Evolutionary conservation across 108 stramenopile genomes (phyloP), one percentile per base, ranked within the genome.

Genomic region (Nitzschia sp.): DNA sequence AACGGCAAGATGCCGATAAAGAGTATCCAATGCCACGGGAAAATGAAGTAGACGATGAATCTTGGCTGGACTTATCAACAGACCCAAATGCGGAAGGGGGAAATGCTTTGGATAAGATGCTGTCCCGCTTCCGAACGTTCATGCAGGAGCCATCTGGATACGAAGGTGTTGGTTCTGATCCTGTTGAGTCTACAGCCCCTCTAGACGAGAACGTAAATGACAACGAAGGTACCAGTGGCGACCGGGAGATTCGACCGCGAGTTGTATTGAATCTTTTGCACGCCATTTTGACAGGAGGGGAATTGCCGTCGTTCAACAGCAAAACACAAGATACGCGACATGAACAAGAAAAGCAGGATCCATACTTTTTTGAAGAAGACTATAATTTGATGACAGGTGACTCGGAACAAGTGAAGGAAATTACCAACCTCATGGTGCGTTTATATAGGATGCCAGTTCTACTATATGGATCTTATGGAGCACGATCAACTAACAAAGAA

Each of bases 261-360:
- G 61, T 69, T 26, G 85, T 87, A 73, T 66, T 90, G 41, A 83
- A 83, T 53, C 58, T 79, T 3, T 72, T 90, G 54, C 86, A 83
- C 53, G 41, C 60, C 8, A 78, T 80, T 37, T 59, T 90, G 20
- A 71, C 71, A 44, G 72, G 76, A 60, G 15, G 43, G 43, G 67
- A 73, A 48, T 22, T 42, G 11, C 12, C 67, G 10, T 63, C 57
- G 42, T 56, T 75, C 34, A 54, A 53, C 44, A 46, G 3, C 7
- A 46, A 25, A 10, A 34, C 41, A 19, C 17, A 61, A 54, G 38
- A 12, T 11, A 39, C 19, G 8, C 29, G 29, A 34, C 29, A 34
- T 34, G 29, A 34, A 34, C 29, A 34, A 34, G 29, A 34, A 34
- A 42, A 14, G 57, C 26, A 65, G 10, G 78, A 79, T 51, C 59